Conservation (phyloP, 1,139 yeast species). For the Geotrichum citri-aurantii region DNA sequence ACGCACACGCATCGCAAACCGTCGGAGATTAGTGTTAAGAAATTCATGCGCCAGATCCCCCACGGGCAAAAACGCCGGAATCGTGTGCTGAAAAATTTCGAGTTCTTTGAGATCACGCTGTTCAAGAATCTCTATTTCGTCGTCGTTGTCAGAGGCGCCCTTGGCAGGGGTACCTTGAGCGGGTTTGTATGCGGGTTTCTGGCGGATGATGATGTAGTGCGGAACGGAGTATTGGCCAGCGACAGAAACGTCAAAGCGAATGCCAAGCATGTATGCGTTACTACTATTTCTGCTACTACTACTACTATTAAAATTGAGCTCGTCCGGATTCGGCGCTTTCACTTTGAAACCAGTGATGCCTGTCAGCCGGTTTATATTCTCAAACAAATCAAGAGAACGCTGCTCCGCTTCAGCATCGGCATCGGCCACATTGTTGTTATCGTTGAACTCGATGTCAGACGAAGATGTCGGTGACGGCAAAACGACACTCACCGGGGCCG, state of each 20-base stretch:
- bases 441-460: background rate
- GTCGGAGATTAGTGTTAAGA: slow-evolving; percentile 7
- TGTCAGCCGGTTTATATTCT: slow-evolving; percentile 8
- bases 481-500: background rate
- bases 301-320: background rate
- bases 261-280: slow-evolving; percentile 8
- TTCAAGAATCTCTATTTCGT: background rate
- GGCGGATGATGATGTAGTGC: slow-evolving; percentile 5
- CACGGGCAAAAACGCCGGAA: slow-evolving; percentile 12
- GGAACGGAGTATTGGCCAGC: slow-evolving; percentile 4
- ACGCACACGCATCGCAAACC: slow-evolving; percentile 1
- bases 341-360: slow-evolving; percentile 15
- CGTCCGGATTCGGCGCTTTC: background rate
- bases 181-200: background rate
- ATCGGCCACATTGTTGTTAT: background rate
- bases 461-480: background rate
- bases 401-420: background rate
- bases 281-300: background rate
- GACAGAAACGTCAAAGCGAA: slow-evolving; percentile 8
- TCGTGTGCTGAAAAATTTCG: slow-evolving; percentile 12
- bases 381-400: slow-evolving; percentile 2
- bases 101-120: background rate
- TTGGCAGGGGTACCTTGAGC: background rate
- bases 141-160: background rate
- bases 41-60: slow-evolving; percentile 4